Conservation (phyloP, 1,284 basidiomycete species). For the Trametes versicolor region DNA sequence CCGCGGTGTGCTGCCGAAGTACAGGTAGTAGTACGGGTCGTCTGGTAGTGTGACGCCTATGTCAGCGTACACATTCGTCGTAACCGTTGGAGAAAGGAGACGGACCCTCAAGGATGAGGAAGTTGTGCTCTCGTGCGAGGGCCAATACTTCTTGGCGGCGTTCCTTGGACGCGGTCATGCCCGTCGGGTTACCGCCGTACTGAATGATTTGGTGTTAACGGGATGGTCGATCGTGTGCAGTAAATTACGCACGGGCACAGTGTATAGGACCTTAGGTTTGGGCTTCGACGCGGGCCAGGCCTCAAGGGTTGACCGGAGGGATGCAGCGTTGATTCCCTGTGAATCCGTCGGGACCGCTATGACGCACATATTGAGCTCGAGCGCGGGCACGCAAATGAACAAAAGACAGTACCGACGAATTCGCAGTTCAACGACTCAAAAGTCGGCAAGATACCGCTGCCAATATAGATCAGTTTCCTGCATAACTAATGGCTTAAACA, state of each 20-base stretch:
- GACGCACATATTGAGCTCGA: not conserved
- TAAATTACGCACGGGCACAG: constrained; percentile 68
- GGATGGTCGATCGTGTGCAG: constrained; percentile 67
- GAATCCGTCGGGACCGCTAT: constrained; percentile 87
- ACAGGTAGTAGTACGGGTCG: constrained; percentile 83
- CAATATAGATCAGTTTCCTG: not conserved
- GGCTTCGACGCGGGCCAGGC: constrained; percentile 79
- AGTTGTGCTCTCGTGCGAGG: constrained; percentile 79
- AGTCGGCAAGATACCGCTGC: constrained; percentile 70
- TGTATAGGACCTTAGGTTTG: constrained; percentile 87
- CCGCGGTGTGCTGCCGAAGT: constrained; percentile 71
- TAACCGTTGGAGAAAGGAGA: not conserved
- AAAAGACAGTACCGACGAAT: constrained; percentile 59
- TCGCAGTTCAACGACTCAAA: constrained; percentile 64
- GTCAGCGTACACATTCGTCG: not conserved
- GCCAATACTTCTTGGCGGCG: constrained; percentile 84
- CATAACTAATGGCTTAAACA: constrained; percentile 3
- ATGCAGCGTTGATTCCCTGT: constrained; percentile 73
- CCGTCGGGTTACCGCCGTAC: constrained; percentile 89
- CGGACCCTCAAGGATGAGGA: constrained; percentile 87
- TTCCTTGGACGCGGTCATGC: constrained; percentile 77
- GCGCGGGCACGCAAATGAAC: not conserved
- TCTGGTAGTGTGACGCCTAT: constrained; percentile 51
- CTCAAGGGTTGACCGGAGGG: constrained; percentile 74
- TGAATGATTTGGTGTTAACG: constrained; percentile 48